Percentiles rank a stretch among this genome's conserved stretches.
phyloP scores from a whole-genome alignment of 345 rosid species.

The Anastatica hierochuntica region DNA sequence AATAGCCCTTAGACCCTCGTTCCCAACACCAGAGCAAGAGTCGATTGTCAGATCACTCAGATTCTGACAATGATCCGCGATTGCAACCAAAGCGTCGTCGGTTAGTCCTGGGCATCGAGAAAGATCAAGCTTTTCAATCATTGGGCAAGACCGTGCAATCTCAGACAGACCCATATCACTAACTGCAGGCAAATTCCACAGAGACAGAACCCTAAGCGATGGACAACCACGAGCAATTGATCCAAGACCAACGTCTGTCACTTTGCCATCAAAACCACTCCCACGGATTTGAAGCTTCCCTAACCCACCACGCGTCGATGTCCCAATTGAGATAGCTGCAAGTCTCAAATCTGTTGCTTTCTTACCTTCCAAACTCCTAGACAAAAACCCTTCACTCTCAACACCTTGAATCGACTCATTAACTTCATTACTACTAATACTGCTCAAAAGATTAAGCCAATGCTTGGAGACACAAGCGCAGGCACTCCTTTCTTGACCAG shows the following conservation, averaged over 20 bases:
- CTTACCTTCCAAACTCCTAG: conserved; percentile 81
- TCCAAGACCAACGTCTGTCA: conserved; percentile 63
- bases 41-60: conserved; percentile 70
- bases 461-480: conserved; percentile 81
- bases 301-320: conserved; percentile 75
- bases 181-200: conserved; percentile 64
- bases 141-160: conserved; percentile 64
- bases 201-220: conserved; percentile 66
- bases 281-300: conserved; percentile 81
- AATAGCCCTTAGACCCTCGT: conserved; percentile 67
- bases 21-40: conserved; percentile 60
- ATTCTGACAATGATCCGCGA: conserved; percentile 58
- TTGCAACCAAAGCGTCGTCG: conserved; percentile 42
- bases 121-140: conserved; percentile 78
- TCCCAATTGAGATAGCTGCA: conserved; percentile 82
- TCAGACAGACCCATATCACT: conserved; percentile 58
- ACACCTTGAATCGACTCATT: conserved; percentile 25
- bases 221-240: conserved; percentile 75
- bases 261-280: conserved; percentile 43
- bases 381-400: conserved; percentile 55
- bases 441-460: conserved; percentile 78
- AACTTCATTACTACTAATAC: conserved; percentile 45
- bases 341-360: conserved; percentile 80
- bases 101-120: conserved; percentile 58
- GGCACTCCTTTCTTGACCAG: conserved; percentile 70